Percentiles rank a stretch among this genome's conserved stretches.
Evolutionary conservation across 2,329 filamentous ascomycete genomes (phyloP).

Genomic region (Xylariomycetidae sp.): DNA sequence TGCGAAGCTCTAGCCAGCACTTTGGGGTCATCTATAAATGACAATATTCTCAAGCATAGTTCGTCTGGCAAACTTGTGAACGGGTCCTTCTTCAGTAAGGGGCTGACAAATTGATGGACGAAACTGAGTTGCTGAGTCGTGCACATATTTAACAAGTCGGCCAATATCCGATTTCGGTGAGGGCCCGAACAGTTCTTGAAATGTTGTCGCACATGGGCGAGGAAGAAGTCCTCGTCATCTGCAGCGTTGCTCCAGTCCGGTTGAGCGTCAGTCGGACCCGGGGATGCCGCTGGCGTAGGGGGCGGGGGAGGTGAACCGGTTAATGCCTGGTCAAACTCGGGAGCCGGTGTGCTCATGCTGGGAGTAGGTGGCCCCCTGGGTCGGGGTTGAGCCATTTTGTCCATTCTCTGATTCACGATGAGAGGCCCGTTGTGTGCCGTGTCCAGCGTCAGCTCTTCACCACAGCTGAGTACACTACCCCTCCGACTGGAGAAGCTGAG

Average conservation of each 20-base stretch:
- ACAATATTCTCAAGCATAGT: conserved; percentile 83
- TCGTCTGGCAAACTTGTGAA: conserved; percentile 91
- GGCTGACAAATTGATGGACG: conserved; percentile 92
- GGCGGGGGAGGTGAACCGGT: conserved; percentile 60
- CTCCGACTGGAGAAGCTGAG: conserved; percentile 59
- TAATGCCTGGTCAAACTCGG: conserved; percentile 58
- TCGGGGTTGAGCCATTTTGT: conserved; percentile 49
- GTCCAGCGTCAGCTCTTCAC: conserved; percentile 53
- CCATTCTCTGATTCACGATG: conserved; percentile 41
- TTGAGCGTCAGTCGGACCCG: conserved; percentile 56
- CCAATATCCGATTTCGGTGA: conserved; percentile 75
- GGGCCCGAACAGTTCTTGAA: conserved; percentile 74
- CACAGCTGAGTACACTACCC: conserved; percentile 47
- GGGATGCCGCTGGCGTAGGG: conserved; percentile 61
- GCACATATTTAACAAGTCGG: conserved; percentile 87
- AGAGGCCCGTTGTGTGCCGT: conserved; percentile 34
- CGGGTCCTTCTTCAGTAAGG: conserved; percentile 90
- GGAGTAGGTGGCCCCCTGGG: conserved; percentile 60
- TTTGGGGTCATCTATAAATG: conserved; percentile 95
- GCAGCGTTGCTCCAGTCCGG: conserved; percentile 73
- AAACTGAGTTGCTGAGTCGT: conserved; percentile 94
- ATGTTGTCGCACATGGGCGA: conserved; percentile 72
- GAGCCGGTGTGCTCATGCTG: conserved; percentile 61
- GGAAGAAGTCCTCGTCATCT: conserved; percentile 77
- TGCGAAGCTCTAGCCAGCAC: conserved; percentile 90